Percentiles rank a stretch among this genome's conserved stretches.
These are phyloP conservation scores for Glomus cerebriforme DNA, from an alignment of 192 early-diverging fungal genomes.

Conservation along the genomic window DNA sequence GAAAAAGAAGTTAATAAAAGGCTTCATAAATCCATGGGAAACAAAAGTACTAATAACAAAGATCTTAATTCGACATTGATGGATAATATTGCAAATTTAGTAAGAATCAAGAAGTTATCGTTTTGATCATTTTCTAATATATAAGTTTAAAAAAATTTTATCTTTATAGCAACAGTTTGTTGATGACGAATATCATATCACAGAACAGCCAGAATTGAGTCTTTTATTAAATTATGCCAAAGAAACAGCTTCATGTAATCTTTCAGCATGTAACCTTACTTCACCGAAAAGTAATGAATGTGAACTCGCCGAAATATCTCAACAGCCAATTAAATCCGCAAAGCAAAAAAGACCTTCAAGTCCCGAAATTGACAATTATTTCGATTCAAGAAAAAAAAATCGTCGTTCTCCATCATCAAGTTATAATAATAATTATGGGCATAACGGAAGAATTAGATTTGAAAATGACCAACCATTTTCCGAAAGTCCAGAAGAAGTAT, in stretches of 20 bases:
- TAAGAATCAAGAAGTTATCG: not conserved
- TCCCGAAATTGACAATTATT: not conserved
- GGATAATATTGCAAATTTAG: not conserved
- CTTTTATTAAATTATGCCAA: not conserved
- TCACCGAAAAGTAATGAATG: not conserved
- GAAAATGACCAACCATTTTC: no score
- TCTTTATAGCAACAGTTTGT: not conserved
- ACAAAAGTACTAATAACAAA: not conserved
- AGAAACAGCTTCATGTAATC: not conserved
- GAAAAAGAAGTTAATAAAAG: constrained; percentile 12
- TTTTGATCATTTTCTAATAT: not conserved
- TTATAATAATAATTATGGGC: no score
- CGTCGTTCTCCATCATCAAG: no score
- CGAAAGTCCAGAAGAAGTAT: no score
- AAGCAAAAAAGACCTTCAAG: not conserved
- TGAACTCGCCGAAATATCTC: not conserved
- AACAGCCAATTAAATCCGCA: not conserved
- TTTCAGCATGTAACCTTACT: not conserved
- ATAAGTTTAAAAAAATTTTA: no score
- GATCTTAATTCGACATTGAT: not conserved
- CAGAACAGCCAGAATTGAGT: not conserved
- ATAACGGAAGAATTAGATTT: no score
- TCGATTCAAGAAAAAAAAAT: no score
- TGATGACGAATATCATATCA: constrained; percentile 3
- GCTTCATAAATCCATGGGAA: not conserved